A percentile compares a stretch with the other conserved stretches of the same genome.
phyloP scores from a whole-genome alignment of 441 rosid genomes.

The Codiaeum variegatum region DNA sequence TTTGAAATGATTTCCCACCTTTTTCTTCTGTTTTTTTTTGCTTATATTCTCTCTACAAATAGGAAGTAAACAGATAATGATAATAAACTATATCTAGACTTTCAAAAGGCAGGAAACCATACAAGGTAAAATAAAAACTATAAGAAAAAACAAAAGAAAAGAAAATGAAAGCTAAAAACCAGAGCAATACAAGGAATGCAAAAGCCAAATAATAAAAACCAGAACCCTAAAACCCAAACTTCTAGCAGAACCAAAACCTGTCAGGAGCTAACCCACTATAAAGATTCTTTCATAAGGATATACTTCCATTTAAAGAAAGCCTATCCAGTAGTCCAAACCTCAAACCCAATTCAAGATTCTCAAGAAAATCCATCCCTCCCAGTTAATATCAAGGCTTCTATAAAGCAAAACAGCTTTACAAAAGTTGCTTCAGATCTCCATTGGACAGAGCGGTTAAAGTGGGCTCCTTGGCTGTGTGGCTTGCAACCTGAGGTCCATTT shows the following conservation, averaged over 20 bases:
- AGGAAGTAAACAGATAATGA: neutral
- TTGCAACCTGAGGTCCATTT: conserved; percentile 27
- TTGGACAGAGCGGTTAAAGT: conserved; percentile 28
- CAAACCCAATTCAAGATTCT: neutral
- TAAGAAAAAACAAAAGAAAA: neutral
- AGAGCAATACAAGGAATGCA: neutral
- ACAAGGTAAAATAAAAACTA: conserved; percentile 8
- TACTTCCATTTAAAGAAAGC: neutral
- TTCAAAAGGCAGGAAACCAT: conserved; percentile 17
- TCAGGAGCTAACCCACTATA: conserved; percentile 29
- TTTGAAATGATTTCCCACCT: conserved; percentile 10
- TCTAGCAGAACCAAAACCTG: conserved; percentile 26
- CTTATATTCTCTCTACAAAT: conserved; percentile 14
- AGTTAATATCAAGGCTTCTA: neutral
- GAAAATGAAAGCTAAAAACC: neutral
- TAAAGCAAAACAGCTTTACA: conserved; percentile 7
- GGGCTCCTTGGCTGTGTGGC: conserved; percentile 35
- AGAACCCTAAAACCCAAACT: conserved; percentile 20
- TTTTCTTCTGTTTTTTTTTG: no score
- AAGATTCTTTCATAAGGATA: neutral
- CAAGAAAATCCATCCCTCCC: conserved; percentile 15
- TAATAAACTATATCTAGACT: conserved; percentile 11
- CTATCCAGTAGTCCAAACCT: neutral
- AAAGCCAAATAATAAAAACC: neutral
- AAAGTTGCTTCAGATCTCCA: conserved; percentile 36